These are phyloP conservation scores for Esteya vermicola DNA, from an alignment of 2,329 filamentous ascomycete species.

Conservation along the genomic window DNA sequence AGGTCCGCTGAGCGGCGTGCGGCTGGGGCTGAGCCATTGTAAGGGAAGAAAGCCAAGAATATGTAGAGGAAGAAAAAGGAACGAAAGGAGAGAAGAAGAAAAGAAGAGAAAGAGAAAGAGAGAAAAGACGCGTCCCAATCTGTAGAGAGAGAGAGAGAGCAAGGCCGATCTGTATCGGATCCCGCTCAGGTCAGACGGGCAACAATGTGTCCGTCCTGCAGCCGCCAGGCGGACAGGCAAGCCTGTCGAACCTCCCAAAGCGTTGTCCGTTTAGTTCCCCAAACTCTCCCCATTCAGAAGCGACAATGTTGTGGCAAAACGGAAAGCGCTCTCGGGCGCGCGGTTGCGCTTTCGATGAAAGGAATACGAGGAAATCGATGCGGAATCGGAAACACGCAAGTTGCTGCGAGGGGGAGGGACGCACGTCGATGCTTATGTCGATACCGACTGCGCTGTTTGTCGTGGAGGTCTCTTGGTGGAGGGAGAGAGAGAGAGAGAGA, in stretches of 20 bases:
- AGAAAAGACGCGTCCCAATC: no score
- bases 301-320: neutral
- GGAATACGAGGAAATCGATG: neutral
- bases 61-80: neutral
- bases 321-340: no score
- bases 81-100: no score
- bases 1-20: constrained; percentile 19
- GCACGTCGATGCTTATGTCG: neutral
- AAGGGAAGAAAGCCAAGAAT: neutral
- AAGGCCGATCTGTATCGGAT: no score
- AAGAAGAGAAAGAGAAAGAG: neutral
- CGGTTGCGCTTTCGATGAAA: neutral
- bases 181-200: neutral
- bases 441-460: neutral
- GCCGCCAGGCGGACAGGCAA: constrained; percentile 25
- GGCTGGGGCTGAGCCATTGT: constrained; percentile 47
- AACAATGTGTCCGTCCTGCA: neutral
- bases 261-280: no score
- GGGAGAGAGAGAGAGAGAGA: no score
- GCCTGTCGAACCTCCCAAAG: constrained; percentile 31
- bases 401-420: neutral
- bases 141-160: no score
- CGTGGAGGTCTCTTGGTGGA: neutral
- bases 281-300: constrained; percentile 7
- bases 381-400: neutral